Evolutionary conservation across 495 filamentous ascomycete genomes (phyloP).

Genomic region (Gamarada debralockiae): DNA sequence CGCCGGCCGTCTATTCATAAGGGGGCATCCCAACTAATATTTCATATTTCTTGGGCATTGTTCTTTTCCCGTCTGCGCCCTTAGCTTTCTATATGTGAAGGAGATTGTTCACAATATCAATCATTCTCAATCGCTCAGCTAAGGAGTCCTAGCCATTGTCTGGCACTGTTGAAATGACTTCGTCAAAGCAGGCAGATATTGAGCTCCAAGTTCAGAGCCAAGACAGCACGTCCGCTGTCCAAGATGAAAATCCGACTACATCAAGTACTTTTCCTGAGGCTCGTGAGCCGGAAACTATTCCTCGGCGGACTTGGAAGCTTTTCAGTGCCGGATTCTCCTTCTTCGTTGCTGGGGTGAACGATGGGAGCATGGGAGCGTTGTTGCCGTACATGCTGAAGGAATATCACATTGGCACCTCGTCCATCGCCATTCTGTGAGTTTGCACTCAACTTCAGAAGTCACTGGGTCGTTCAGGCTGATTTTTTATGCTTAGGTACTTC

Average conservation of each 20-base stretch:
- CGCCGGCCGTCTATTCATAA: too few species aligned
- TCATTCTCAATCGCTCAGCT: too few species aligned
- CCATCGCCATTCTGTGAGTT: constrained; percentile 44
- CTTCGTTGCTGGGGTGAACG: constrained; percentile 50
- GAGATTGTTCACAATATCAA: too few species aligned
- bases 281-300: neutral
- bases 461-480: neutral
- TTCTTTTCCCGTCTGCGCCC: too few species aligned
- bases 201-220: too few species aligned
- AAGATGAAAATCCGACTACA: neutral
- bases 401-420: constrained; percentile 43
- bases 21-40: too few species aligned
- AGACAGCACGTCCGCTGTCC: neutral
- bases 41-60: too few species aligned
- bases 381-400: constrained; percentile 49
- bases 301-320: constrained; percentile 30
- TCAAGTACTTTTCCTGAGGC: neutral
- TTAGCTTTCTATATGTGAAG: too few species aligned
- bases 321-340: constrained; percentile 46
- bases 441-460: constrained; percentile 13
- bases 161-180: too few species aligned
- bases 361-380: constrained; percentile 50
- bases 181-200: too few species aligned
- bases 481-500: constrained; percentile 29
- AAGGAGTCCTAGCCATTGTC: too few species aligned